Conservation (phyloP, 148 eudicot genomes). For the Diospyros kaki region DNA sequence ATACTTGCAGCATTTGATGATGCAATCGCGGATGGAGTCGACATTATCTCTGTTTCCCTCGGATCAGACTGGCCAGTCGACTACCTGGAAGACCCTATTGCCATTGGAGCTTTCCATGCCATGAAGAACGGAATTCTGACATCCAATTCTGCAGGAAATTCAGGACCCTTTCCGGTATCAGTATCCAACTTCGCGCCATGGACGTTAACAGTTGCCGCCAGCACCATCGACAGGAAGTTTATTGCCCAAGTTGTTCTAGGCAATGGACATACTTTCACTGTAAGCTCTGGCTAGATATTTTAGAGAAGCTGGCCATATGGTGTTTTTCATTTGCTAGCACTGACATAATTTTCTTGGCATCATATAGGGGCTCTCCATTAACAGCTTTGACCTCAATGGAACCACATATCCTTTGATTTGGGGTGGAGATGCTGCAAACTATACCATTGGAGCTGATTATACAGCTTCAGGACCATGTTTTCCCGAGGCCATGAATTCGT, state of each 20-base stretch:
- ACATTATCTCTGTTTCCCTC: slow-evolving; percentile 15
- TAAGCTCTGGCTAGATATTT: background rate
- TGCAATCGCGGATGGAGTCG: slow-evolving; percentile 20
- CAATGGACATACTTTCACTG: slow-evolving; percentile 4
- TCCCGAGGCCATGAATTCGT: background rate
- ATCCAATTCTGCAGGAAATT: slow-evolving; percentile 13
- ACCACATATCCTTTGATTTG: background rate
- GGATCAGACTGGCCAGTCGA: background rate
- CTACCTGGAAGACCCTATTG: slow-evolving; percentile 15
- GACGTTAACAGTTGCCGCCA: slow-evolving; percentile 11
- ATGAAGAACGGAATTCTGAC: slow-evolving; percentile 10
- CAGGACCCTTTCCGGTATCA: background rate
- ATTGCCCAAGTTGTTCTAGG: background rate
- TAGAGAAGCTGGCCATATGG: background rate
- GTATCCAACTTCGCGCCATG: slow-evolving; percentile 12
- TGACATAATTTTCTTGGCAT: background rate
- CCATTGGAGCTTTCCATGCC: slow-evolving; percentile 20
- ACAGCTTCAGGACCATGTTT: background rate
- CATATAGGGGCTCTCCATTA: slow-evolving; percentile 3
- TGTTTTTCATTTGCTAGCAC: background rate
- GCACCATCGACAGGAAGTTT: slow-evolving; percentile 10
- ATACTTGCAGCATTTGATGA: slow-evolving; percentile 17
- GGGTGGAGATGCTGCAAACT: slow-evolving; percentile 11
- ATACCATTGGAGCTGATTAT: background rate
- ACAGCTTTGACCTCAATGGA: slow-evolving; percentile 7